Conservation (phyloP, 78 protist species). For the Planoprotostelium fungivorum region DNA sequence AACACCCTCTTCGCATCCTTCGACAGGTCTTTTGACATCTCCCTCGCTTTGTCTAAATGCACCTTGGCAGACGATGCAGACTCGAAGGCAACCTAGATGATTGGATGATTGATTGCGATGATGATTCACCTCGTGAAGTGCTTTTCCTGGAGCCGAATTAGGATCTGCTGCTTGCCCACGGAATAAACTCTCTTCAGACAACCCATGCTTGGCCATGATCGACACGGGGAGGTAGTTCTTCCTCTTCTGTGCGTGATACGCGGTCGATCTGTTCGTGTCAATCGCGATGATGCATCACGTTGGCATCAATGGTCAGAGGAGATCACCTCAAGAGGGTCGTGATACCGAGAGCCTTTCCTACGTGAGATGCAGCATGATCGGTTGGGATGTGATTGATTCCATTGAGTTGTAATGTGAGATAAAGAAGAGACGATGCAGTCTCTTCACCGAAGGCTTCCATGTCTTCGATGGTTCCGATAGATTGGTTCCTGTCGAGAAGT, state of each 20-base stretch:
- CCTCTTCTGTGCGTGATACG: background rate
- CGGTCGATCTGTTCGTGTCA: background rate
- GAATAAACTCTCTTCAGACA: background rate
- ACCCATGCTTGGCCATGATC: background rate
- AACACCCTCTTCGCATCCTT: background rate
- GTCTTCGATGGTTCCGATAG: background rate
- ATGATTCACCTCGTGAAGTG: slow-evolving; percentile 1
- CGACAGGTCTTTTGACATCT: background rate
- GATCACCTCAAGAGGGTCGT: background rate
- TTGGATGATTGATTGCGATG: too few species aligned
- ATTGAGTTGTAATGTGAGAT: background rate
- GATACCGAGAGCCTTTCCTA: background rate
- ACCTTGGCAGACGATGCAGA: background rate
- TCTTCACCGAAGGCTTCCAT: background rate
- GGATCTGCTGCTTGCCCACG: background rate
- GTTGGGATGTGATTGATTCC: background rate
- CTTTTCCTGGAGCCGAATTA: background rate
- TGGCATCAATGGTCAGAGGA: too few species aligned
- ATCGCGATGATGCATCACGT: background rate
- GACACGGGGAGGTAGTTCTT: background rate
- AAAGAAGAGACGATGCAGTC: background rate
- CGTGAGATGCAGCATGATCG: background rate
- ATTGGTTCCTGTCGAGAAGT: background rate
- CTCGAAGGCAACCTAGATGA: background rate
- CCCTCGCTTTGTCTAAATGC: background rate